Conservation (phyloP, 331 rosid genomes). For the Cucumis variabilis region DNA sequence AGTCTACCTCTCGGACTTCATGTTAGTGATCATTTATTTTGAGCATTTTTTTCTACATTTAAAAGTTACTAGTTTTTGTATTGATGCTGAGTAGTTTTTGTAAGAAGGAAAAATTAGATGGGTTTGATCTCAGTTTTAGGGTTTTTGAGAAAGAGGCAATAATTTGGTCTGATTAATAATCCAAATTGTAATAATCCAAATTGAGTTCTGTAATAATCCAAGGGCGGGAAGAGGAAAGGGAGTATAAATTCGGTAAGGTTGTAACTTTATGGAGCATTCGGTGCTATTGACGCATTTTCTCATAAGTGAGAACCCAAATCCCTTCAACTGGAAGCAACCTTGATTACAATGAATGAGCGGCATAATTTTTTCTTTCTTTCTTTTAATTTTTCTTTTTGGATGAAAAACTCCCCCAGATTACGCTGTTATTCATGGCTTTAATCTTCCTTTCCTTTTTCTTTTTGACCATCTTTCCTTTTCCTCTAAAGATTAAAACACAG, state of each 20-base stretch:
- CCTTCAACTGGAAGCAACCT: slow-evolving; percentile 52
- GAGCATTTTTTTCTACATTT: too few relatives aligned
- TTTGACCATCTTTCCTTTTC: background rate
- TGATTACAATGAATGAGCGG: background rate
- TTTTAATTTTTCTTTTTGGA: background rate
- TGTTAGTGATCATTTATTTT: too few relatives aligned
- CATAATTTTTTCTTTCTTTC: background rate
- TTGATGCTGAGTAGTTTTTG: too few relatives aligned
- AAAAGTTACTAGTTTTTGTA: too few relatives aligned
- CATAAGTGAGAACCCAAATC: slow-evolving; percentile 38
- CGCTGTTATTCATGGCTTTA: slow-evolving; percentile 20
- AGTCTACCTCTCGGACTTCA: too few relatives aligned
- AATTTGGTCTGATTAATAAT: too few relatives aligned
- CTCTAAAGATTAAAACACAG: too few relatives aligned
- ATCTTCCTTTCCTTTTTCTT: slow-evolving; percentile 26
- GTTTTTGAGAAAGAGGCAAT: too few relatives aligned
- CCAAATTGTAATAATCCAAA: background rate
- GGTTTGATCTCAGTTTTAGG: too few relatives aligned
- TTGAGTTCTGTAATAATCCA: background rate
- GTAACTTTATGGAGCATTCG: background rate
- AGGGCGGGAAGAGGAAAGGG: background rate
- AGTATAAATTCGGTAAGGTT: background rate
- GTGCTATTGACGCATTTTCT: slow-evolving; percentile 60
- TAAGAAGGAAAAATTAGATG: too few relatives aligned
- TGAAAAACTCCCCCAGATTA: slow-evolving; percentile 5